Evolutionary conservation across 192 early-diverging fungal species (phyloP), one percentile per base, ranked within the genome.

Genomic region (Gamsiella multidivaricata): DNA sequence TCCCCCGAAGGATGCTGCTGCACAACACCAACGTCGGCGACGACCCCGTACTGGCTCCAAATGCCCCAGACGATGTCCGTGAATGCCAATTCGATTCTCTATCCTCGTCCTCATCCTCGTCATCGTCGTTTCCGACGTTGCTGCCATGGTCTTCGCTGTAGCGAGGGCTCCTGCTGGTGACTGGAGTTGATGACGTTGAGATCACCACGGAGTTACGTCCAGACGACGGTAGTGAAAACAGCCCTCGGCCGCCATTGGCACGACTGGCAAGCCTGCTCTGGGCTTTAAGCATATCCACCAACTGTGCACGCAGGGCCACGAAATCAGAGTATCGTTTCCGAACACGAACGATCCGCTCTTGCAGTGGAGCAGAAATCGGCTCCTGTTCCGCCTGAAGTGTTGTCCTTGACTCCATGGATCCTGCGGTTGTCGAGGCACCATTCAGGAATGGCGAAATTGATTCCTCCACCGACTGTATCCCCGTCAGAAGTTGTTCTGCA

Each of bases 311-410:
- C 37, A 86, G 18, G 0, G 70, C 59, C 7, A 86, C 79, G 66
- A 86, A 86, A 51, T 86, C 85, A 28, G 83, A 80, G 34, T 86
- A 86, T 3, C 82, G 81, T 49, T 86, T 86, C 5, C 68, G 52
- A 0, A 82, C 79, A 26, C 68, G 73, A 37, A 86, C 81, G 22
- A 66, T 58, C 2, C 49, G 58, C 15, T 33, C 36, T 5, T 45
- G 49, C 14, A 55, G 0, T 10, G 45, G 29, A 10, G 20, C 29
- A 8, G 46, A 3, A 5, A 8, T 43, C 15, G 39, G 17, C 18
- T 7, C n/a, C n/a, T n/a, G n/a, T n/a, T n/a, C n/a, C n/a, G n/a
- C n/a, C 26, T 3, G 51, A 12, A 5, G 18, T 15, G 20, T 45
- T 36, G 5, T 15, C 26, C 3, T 26, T 14, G 54, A 17, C 33